Evolutionary conservation across 2,329 filamentous ascomycete species (phyloP).

Genomic region (Helicocarpus griseus): DNA sequence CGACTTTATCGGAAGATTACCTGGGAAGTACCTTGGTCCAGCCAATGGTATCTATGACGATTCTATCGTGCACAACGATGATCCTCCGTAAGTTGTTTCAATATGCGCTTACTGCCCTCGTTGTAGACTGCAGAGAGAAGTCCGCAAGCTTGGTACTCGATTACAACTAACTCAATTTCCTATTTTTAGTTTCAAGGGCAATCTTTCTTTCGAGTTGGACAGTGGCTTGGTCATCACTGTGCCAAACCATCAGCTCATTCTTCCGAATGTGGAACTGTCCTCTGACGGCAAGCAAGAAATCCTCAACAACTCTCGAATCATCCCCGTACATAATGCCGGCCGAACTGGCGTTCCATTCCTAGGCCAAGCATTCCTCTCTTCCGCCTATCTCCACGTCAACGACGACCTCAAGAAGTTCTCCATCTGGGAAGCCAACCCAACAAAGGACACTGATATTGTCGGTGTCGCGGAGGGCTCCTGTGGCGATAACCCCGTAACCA

Average conservation of each 20-base stretch:
- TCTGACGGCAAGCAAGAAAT: constrained; percentile 6
- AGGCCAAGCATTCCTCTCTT: constrained; percentile 22
- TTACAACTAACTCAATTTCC: neutral
- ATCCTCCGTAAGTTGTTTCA: neutral
- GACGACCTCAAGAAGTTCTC: constrained; percentile 16
- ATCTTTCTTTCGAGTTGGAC: constrained; percentile 12
- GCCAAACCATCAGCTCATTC: constrained; percentile 23
- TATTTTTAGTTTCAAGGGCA: constrained; percentile 2
- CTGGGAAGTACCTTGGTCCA: neutral
- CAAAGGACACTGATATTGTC: constrained; percentile 13
- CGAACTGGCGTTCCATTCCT: constrained; percentile 16
- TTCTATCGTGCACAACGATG: neutral
- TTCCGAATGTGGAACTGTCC: constrained; percentile 19
- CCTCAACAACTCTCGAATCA: neutral
- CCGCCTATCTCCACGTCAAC: constrained; percentile 23
- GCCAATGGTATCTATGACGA: neutral
- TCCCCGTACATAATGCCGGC: constrained; percentile 6
- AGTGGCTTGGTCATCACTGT: constrained; percentile 16
- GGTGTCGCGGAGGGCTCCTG: constrained; percentile 1
- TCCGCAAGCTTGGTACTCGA: too few relatives aligned
- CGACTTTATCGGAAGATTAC: constrained; percentile 2
- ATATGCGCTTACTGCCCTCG: too few relatives aligned
- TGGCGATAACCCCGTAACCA: neutral
- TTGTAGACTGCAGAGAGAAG: too few relatives aligned
- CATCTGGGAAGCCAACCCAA: constrained; percentile 14